Conservation (phyloP, 129 eudicot genomes). For the Artemisia tridentata region DNA sequence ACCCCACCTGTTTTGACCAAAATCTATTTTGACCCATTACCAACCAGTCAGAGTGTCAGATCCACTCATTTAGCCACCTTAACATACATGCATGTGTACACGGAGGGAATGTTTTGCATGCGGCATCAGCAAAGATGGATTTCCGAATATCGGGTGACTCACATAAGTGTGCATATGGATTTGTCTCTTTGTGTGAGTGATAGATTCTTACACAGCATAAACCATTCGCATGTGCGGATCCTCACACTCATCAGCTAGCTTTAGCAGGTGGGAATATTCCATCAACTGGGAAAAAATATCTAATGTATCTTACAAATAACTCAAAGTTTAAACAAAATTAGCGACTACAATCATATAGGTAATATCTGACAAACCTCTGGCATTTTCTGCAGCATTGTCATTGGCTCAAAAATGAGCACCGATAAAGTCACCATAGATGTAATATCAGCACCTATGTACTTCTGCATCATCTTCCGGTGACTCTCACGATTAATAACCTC, state of each 20-base stretch:
- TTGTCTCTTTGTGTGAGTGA: no score
- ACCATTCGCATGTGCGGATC: no score
- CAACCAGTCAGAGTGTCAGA: no score
- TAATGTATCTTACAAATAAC: background rate
- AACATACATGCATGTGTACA: no score
- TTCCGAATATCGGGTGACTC: no score
- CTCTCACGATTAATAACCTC: slow-evolving; percentile 38
- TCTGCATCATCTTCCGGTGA: slow-evolving; percentile 95
- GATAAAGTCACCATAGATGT: slow-evolving; percentile 94
- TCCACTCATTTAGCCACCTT: no score
- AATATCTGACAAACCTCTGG: slow-evolving; percentile 67
- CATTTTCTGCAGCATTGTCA: slow-evolving; percentile 94
- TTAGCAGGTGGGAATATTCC: slow-evolving; percentile 79
- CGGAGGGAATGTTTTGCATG: no score
- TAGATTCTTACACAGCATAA: no score
- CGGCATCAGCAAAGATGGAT: no score
- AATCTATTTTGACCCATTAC: no score
- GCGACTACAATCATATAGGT: slow-evolving; percentile 6
- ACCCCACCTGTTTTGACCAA: no score
- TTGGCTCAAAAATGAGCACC: slow-evolving; percentile 87
- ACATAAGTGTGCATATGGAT: no score
- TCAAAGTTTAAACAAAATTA: background rate
- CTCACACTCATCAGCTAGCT: slow-evolving; percentile 47
- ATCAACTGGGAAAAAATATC: slow-evolving; percentile 52
- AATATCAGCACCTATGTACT: slow-evolving; percentile 78